Percentiles rank a stretch among this genome's conserved stretches.
Evolutionary conservation across 2,329 filamentous ascomycete genomes (phyloP).

Genomic region (Aschersonia sp.): DNA sequence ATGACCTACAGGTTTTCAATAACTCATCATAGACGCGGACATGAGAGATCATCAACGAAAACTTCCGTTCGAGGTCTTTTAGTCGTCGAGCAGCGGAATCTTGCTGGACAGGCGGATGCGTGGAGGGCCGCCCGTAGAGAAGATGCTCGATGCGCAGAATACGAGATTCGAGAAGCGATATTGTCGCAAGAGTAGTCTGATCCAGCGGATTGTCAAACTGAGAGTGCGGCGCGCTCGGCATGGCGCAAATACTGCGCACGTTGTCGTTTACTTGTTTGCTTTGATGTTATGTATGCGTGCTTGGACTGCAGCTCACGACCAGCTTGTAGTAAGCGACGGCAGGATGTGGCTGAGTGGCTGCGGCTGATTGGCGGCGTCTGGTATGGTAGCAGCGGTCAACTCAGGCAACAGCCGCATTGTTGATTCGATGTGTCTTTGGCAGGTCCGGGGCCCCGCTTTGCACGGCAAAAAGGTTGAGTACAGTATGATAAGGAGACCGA

Average conservation of each 20-base stretch:
- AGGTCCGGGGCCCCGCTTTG: neutral
- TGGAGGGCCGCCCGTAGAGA: constrained; percentile 31
- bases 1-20: constrained; percentile 40
- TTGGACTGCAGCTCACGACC: no score
- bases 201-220: constrained; percentile 26
- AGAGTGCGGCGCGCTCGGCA: neutral
- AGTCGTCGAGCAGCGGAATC: constrained; percentile 28
- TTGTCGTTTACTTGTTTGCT: neutral
- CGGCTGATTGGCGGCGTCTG: constrained; percentile 1
- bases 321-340: no score
- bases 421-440: neutral
- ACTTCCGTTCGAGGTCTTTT: constrained; percentile 37
- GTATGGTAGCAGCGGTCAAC: neutral
- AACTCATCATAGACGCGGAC: constrained; percentile 44
- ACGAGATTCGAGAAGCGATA: constrained; percentile 43
- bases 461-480: neutral
- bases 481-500: neutral
- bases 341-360: neutral
- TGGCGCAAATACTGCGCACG: neutral
- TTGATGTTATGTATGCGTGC: no score
- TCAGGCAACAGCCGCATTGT: neutral
- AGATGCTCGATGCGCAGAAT: constrained; percentile 44
- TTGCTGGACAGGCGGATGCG: constrained; percentile 17
- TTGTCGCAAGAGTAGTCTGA: constrained; percentile 37
- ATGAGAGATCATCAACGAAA: constrained; percentile 32